phyloP scores from a whole-genome alignment of 1,139 yeast species.

The Hemisphaericaspora xylanilytica region DNA sequence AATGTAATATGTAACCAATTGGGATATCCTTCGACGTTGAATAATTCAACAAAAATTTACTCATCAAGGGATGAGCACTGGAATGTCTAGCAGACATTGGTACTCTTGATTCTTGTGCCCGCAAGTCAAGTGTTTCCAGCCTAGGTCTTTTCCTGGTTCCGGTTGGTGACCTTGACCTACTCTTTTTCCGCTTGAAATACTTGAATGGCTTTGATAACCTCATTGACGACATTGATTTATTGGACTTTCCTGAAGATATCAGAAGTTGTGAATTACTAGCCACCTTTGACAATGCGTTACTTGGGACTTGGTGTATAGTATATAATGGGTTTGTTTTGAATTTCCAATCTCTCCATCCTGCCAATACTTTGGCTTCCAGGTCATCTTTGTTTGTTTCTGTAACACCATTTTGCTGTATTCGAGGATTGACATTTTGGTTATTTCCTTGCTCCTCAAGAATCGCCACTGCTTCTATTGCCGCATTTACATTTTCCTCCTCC shows the following conservation, averaged over 20 bases:
- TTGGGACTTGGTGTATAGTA: slow-evolving; percentile 25
- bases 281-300: slow-evolving; percentile 24
- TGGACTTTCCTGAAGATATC: slow-evolving; percentile 18
- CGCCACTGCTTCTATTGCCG: slow-evolving; percentile 5
- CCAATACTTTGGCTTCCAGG: slow-evolving; percentile 30
- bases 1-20: slow-evolving; percentile 61
- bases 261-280: slow-evolving; percentile 26
- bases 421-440: slow-evolving; percentile 1
- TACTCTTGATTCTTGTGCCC: slow-evolving; percentile 6
- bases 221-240: slow-evolving; percentile 16
- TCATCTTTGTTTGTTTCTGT: slow-evolving; percentile 4
- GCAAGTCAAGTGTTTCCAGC: slow-evolving; percentile 14
- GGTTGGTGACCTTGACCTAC: slow-evolving; percentile 13
- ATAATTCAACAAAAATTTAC: slow-evolving; percentile 54
- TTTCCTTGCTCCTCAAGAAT: slow-evolving; percentile 1
- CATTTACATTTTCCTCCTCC: slow-evolving; percentile 15
- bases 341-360: slow-evolving; percentile 93
- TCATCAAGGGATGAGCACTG: slow-evolving; percentile 56
- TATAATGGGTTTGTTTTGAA: slow-evolving; percentile 69
- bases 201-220: slow-evolving; percentile 25
- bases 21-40: slow-evolving; percentile 66
- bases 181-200: slow-evolving; percentile 25
- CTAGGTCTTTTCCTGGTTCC: slow-evolving; percentile 11
- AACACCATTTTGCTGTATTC: not conserved
- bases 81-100: slow-evolving; percentile 8